Evolutionary conservation across 2,329 filamentous ascomycete genomes (phyloP).

Genomic region (Mycogone perniciosa): DNA sequence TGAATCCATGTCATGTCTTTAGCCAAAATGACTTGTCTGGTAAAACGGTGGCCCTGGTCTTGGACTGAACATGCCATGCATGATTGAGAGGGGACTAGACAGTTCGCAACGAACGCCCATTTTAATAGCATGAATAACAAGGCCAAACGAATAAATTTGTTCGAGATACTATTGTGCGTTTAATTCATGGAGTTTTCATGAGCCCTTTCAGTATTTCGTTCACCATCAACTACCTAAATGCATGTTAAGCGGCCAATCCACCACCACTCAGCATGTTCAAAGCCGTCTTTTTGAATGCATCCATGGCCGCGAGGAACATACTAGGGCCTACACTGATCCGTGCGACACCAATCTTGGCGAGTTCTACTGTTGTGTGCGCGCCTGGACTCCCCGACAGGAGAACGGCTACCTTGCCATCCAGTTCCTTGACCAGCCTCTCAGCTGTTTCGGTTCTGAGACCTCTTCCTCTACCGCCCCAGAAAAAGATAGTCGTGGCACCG

Average conservation of each 20-base stretch:
- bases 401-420: constrained; percentile 45
- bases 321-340: constrained; percentile 50
- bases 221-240: no score
- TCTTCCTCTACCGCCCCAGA: constrained; percentile 46
- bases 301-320: constrained; percentile 36
- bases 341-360: constrained; percentile 45
- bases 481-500: constrained; percentile 54
- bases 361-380: constrained; percentile 36
- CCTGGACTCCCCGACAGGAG: constrained; percentile 32
- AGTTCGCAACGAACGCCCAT: no score
- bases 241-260: constrained; percentile 2
- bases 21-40: no score
- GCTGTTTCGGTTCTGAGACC: constrained; percentile 42
- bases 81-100: no score
- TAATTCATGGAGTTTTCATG: no score
- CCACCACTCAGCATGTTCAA: constrained; percentile 24
- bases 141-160: no score
- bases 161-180: no score
- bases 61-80: no score
- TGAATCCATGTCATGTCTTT: no score
- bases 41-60: no score
- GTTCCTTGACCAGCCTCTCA: constrained; percentile 37
- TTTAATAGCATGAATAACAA: no score
- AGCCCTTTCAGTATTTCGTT: no score
- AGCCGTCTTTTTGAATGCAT: constrained; percentile 30